These are phyloP conservation scores for Podila verticillata DNA, from an alignment of 192 early-diverging fungal species.

Conservation along the genomic window DNA sequence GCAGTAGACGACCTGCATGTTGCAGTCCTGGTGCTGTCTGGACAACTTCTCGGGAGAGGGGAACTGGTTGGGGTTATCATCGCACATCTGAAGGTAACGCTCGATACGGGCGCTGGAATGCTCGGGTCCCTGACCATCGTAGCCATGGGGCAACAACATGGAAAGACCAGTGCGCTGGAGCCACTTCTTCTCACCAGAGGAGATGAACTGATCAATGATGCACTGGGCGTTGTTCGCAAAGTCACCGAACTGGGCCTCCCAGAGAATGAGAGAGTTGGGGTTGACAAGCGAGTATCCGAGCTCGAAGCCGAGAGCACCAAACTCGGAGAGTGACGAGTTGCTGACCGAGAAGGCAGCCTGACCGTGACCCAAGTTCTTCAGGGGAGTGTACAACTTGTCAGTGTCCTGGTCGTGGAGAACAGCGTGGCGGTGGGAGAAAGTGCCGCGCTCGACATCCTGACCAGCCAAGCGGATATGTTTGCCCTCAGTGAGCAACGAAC, in stretches of 20 bases:
- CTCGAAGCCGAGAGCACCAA: constrained; percentile 95
- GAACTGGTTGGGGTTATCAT: constrained; percentile 92
- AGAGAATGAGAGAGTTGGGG: constrained; percentile 93
- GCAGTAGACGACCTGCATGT: constrained; percentile 97
- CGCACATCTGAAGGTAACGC: constrained; percentile 94
- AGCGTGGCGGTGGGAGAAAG: constrained; percentile 98
- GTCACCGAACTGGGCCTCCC: constrained; percentile 99
- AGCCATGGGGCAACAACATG: constrained; percentile 95
- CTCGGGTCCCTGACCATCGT: constrained; percentile 98
- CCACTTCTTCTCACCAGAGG: constrained; percentile 98
- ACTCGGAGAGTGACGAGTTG: constrained; percentile 98
- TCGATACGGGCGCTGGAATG: constrained; percentile 96
- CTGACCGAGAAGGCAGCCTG: constrained; percentile 90
- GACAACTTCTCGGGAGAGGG: constrained; percentile 81
- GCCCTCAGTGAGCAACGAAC: constrained; percentile 89
- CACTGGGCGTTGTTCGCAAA: constrained; percentile 97
- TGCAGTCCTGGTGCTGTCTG: constrained; percentile 97
- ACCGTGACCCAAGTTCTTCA: constrained; percentile 88
- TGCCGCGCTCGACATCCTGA: constrained; percentile 99
- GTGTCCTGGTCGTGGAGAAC: constrained; percentile 95
- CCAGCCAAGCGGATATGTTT: constrained; percentile 94
- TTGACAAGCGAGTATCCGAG: constrained; percentile 95
- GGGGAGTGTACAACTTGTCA: constrained; percentile 82
- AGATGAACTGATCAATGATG: constrained; percentile 98
- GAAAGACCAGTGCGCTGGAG: constrained; percentile 95